phyloP scores from a whole-genome alignment of 441 rosid genomes.

The Gossypium davidsonii region DNA sequence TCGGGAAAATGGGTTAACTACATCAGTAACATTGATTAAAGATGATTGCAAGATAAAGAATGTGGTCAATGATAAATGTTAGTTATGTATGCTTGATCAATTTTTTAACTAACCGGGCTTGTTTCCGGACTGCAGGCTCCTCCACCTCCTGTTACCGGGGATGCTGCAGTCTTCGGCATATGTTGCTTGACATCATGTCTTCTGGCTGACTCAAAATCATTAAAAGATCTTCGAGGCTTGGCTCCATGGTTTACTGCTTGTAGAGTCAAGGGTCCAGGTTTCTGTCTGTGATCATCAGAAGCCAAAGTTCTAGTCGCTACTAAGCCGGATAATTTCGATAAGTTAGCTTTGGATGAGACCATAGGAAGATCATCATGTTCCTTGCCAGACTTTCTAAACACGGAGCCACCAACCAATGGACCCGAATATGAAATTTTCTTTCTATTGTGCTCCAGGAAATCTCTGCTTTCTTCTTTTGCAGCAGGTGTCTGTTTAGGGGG shows the following conservation, averaged over 20 bases:
- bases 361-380: slow-evolving; percentile 33
- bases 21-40: no score
- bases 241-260: slow-evolving; percentile 28
- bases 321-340: slow-evolving; percentile 42
- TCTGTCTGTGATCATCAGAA: slow-evolving; percentile 29
- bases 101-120: slow-evolving; percentile 30
- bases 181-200: slow-evolving; percentile 26
- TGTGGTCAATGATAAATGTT: background rate
- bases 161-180: slow-evolving; percentile 21
- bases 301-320: slow-evolving; percentile 41
- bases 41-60: background rate
- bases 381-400: slow-evolving; percentile 39
- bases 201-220: slow-evolving; percentile 24
- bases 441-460: slow-evolving; percentile 28
- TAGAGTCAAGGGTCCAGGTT: slow-evolving; percentile 25
- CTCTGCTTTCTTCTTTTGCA: slow-evolving; percentile 39
- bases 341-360: slow-evolving; percentile 32
- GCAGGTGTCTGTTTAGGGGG: slow-evolving; percentile 28
- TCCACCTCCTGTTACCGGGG: slow-evolving; percentile 28
- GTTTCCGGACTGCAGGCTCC: slow-evolving; percentile 22
- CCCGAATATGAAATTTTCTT: slow-evolving; percentile 66
- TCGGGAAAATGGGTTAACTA: no score
- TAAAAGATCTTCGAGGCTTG: slow-evolving; percentile 25
- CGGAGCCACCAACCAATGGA: slow-evolving; percentile 45
- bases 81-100: background rate